Evolutionary conservation across 805 yeast species (phyloP), one percentile per base, ranked within the genome.

Genomic region (Kregervanrija fluxuum): DNA sequence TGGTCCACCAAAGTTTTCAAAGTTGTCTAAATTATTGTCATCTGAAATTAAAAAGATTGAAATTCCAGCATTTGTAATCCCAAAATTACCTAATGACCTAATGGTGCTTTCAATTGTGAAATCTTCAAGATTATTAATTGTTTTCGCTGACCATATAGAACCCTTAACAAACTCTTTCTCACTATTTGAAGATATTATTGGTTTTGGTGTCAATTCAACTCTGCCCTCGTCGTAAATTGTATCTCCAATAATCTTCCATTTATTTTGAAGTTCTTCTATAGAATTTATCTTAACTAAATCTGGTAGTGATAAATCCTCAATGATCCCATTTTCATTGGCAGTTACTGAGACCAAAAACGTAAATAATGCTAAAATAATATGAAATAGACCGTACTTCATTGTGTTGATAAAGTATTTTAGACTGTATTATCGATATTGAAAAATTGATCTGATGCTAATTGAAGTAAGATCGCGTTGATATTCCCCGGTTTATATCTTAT

Each of bases 21-120:
- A 65, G 45, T 67, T 42, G 30, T 47, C 45, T 3, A 59, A 51
- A 32, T 68, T 67, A n/a, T 73, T 52, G 10, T 45, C 47, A 12
- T 59, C 55, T 33, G 68, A 68, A n/a, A 76, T 54, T 32, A 80
- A 59, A 75, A 82, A 80, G 39, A 83, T 61, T 0, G 84, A 67
- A 17, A 81, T 54, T 0, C 87, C 87, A 53, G 84, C 78, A 11
- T 65, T 67, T 0, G 77, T 71, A 37, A 59, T 54, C 0, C 80
- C 82, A 32, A 50, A 49, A 8, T 66, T 64, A 6, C 85, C 85
- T 8, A 75, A 59, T 39, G 85, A 76, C 61, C 93, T 73, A 51
- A 83, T 72, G 2, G 82, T 75, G 38, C 76, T 56, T 52, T 84
- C 89, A 9, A 79, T 52, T 0, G 90, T 46, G 68, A 65, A 50